These are phyloP conservation scores for Hypoxylon sp. DNA, from an alignment of 2,329 filamentous ascomycete genomes.

Conservation along the genomic window DNA sequence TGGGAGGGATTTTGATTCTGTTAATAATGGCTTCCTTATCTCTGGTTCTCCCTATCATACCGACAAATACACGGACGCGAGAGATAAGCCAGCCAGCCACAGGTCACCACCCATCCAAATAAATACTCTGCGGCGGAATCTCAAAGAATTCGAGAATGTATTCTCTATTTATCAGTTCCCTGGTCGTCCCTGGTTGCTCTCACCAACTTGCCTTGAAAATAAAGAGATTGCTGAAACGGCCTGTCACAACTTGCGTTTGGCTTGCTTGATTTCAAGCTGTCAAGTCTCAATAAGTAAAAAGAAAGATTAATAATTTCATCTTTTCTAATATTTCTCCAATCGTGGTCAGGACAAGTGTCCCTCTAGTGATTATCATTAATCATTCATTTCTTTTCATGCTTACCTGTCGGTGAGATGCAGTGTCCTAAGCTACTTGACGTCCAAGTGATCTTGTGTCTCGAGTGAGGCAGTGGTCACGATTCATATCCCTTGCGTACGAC, in stretches of 20 bases:
- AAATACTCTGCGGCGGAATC: conserved; percentile 44
- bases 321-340: conserved; percentile 4
- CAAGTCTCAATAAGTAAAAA: conserved; percentile 14
- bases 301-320: conserved; percentile 3
- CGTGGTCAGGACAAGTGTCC: conserved; percentile 39
- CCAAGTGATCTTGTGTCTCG: conserved; percentile 25
- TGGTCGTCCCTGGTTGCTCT: conserved; percentile 16
- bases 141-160: conserved; percentile 23
- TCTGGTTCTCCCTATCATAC: conserved; percentile 44
- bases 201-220: conserved; percentile 17
- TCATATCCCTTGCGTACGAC: conserved; percentile 14
- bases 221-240: conserved; percentile 9
- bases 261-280: conserved; percentile 14
- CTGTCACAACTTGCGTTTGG: not conserved
- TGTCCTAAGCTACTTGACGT: conserved; percentile 14
- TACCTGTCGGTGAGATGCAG: conserved; percentile 19
- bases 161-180: conserved; percentile 30
- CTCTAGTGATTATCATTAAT: conserved; percentile 22
- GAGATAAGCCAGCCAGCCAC: conserved; percentile 47
- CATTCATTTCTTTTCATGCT: conserved; percentile 7
- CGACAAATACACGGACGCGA: conserved; percentile 41
- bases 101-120: conserved; percentile 40
- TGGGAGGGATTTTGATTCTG: conserved; percentile 46
- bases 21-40: conserved; percentile 48
- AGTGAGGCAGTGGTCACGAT: conserved; percentile 35